Evolutionary conservation across 2,329 filamentous ascomycete genomes (phyloP).

Genomic region (Purpureocillium takamizusanense): DNA sequence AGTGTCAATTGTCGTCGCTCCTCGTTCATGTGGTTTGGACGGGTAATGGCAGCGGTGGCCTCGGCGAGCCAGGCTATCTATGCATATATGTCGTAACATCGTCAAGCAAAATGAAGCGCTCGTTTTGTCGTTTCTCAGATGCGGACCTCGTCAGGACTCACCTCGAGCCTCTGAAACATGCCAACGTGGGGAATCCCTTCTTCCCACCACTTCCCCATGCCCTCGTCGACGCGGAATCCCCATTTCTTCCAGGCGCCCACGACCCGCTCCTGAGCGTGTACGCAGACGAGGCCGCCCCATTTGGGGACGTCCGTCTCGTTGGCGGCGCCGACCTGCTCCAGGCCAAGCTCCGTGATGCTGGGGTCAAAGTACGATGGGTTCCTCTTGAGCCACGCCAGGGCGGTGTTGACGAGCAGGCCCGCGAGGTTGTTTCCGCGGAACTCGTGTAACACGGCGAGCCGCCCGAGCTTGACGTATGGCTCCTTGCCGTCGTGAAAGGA

Average conservation of each 20-base stretch:
- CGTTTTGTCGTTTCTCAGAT: constrained; percentile 9
- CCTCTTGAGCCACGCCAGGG: constrained; percentile 55
- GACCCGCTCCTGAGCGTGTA: constrained; percentile 67
- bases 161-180: constrained; percentile 56
- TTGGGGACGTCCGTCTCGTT: constrained; percentile 33
- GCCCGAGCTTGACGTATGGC: constrained; percentile 74
- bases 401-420: constrained; percentile 55
- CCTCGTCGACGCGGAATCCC: constrained; percentile 67
- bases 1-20: too few species aligned
- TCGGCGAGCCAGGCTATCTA: too few species aligned
- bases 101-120: too few species aligned
- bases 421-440: constrained; percentile 60
- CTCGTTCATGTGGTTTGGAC: too few species aligned
- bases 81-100: too few species aligned
- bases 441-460: constrained; percentile 59
- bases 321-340: constrained; percentile 32
- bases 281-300: constrained; percentile 69
- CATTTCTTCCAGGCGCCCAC: constrained; percentile 57
- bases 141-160: constrained; percentile 16
- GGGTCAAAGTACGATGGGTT: constrained; percentile 50
- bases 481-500: constrained; percentile 53
- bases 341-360: constrained; percentile 32
- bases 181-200: constrained; percentile 79
- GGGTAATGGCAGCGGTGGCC: too few species aligned
- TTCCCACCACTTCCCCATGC: constrained; percentile 70